These are phyloP conservation scores for Fistulina hepatica DNA, from an alignment of 1,284 basidiomycete species.

Conservation along the genomic window DNA sequence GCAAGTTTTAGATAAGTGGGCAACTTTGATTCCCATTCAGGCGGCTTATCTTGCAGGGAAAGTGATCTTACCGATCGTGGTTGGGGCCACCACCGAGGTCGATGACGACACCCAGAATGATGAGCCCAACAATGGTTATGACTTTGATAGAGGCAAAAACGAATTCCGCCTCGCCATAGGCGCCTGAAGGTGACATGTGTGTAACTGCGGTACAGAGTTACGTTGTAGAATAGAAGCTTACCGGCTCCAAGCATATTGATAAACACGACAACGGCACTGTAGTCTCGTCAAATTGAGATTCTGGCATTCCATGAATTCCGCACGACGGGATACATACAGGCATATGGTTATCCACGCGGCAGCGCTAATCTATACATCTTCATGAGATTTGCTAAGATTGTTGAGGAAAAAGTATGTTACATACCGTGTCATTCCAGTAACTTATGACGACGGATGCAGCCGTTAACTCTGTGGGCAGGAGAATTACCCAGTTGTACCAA, in stretches of 20 bases:
- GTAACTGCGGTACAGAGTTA: conserved; percentile 2
- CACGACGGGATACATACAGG: conserved; percentile 27
- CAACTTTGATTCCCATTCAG: too few species aligned
- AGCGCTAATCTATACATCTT: conserved; percentile 42
- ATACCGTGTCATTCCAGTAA: conserved; percentile 42
- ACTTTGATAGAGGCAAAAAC: conserved; percentile 73
- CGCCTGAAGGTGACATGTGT: too few species aligned
- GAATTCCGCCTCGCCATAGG: conserved; percentile 68
- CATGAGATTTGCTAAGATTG: too few species aligned
- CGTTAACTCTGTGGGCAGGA: conserved; percentile 70
- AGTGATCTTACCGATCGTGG: conserved; percentile 32
- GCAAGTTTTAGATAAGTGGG: too few species aligned
- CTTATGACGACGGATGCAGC: conserved; percentile 72
- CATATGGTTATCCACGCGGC: conserved; percentile 72
- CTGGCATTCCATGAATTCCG: not conserved
- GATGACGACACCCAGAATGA: conserved; percentile 56
- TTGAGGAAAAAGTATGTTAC: conserved; percentile 8
- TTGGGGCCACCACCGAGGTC: conserved; percentile 46
- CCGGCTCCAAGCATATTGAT: conserved; percentile 77
- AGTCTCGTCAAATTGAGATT: not conserved
- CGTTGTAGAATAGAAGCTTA: conserved; percentile 17
- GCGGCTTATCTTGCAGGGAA: too few species aligned
- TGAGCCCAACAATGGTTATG: conserved; percentile 57
- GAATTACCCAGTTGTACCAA: conserved; percentile 39
- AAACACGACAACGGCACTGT: too few species aligned